Evolutionary conservation across 805 yeast species (phyloP), one percentile per base, ranked within the genome.

Genomic region (Clavispora vitiphila): DNA sequence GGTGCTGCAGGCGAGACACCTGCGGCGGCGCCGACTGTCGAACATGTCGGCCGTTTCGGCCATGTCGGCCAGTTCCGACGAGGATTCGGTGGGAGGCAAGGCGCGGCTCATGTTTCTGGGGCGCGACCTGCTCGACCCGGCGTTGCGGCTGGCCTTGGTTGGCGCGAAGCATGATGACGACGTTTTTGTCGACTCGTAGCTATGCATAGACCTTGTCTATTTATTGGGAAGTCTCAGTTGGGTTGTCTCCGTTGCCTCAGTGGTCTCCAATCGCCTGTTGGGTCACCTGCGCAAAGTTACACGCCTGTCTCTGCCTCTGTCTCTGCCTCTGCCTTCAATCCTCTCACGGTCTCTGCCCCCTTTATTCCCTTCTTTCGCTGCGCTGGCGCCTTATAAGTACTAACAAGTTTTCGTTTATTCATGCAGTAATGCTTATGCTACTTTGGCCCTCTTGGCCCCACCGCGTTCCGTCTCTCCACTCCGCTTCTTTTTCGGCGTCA

Each of bases 401-500:
- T 16, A 29, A 29, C 32, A 20, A 29, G 19, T 15, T 29, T 29
- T 20, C 32, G 32, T 29, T 29, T 29, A 29, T 29, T 29, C 32
- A 29, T 29, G 32, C 32, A 29, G 32, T 29, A 29, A 29, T 32
- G 24, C 23, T 24, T 21, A 32, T 32, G 35, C 37, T 34, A 37
- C 24, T 20, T 37, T 37, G 21, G 34, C 39, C 34, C 39, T 18
- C 39, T 37, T 37, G 19, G 26, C 32, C 25, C 14, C 34, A 2
- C 25, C n/a, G 15, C 25, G 14, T 3, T 14, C 34, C 4, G 29
- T 22, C n/a, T 21, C 20, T n/a, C 27, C 34, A 11, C 49, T 30
- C 34, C 44, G 43, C 30, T 39, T 29, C 20, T 41, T 15, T 61
- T 75, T 81, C 43, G 82, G 81, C 1, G 88, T 83, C 45, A 86